Percentiles rank a stretch among this genome's conserved stretches.
These are phyloP conservation scores for Exophiala sideris DNA, from an alignment of 2,329 filamentous ascomycete species.

Conservation along the genomic window DNA sequence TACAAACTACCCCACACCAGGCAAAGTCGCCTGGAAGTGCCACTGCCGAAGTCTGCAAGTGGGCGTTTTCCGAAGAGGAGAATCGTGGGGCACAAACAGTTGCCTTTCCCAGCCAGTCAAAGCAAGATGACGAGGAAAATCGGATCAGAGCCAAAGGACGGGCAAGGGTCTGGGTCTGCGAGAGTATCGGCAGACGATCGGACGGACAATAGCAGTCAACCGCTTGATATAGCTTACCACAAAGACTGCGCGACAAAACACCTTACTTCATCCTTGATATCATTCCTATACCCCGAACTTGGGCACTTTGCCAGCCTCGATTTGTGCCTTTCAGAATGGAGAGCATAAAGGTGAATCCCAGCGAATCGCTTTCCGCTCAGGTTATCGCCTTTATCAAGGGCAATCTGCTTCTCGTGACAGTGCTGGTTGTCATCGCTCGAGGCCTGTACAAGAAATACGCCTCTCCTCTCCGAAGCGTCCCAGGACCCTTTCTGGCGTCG, in stretches of 20 bases:
- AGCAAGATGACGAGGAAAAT: not conserved
- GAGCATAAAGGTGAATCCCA: not conserved
- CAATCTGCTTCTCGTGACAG: conserved; percentile 17
- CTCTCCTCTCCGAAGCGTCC: conserved; percentile 39
- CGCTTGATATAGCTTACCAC: not conserved
- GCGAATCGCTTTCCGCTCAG: conserved; percentile 12
- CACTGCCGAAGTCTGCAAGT: conserved; percentile 2
- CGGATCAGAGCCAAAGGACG: not conserved
- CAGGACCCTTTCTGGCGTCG: conserved; percentile 41
- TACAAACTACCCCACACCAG: no score
- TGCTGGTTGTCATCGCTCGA: conserved; percentile 13
- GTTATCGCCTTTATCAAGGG: conserved; percentile 13
- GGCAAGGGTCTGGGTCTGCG: not conserved
- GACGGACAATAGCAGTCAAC: not conserved
- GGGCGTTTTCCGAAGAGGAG: conserved; percentile 5
- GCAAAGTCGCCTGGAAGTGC: not conserved
- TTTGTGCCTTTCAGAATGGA: not conserved
- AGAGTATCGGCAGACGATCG: conserved; percentile 1
- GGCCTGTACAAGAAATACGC: conserved; percentile 43
- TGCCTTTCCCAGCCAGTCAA: not conserved
- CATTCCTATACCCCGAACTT: not conserved
- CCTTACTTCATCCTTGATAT: not conserved
- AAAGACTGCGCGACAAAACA: not conserved
- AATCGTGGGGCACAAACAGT: conserved; percentile 1
- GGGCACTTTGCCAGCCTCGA: not conserved